Percentiles rank a stretch among this genome's conserved stretches.
Evolutionary conservation across 768 basidiomycete species (phyloP).

Genomic region (Dendrothele bispora): DNA sequence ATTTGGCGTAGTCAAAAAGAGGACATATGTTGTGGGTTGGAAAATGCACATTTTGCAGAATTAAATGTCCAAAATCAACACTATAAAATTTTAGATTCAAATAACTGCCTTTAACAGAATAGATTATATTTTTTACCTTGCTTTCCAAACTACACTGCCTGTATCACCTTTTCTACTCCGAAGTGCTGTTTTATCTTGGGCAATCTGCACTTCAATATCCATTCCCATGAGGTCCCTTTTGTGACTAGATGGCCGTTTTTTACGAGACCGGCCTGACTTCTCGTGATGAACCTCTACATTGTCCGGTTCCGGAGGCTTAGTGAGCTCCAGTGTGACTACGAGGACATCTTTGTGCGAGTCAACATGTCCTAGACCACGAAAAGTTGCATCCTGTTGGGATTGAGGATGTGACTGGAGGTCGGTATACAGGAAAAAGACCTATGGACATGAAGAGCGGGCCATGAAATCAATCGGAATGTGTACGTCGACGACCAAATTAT

Average conservation of each 20-base stretch:
- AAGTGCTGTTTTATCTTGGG: slow-evolving; percentile 77
- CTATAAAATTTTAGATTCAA: slow-evolving; percentile 44
- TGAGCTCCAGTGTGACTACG: slow-evolving; percentile 54
- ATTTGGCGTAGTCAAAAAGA: slow-evolving; percentile 42
- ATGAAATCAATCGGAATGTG: too few relatives aligned
- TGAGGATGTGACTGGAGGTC: slow-evolving; percentile 29
- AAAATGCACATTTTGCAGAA: slow-evolving; percentile 58
- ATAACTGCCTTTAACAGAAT: not conserved
- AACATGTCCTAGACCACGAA: slow-evolving; percentile 63
- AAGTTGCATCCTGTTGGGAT: slow-evolving; percentile 19
- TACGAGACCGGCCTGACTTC: slow-evolving; percentile 19
- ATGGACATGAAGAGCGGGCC: slow-evolving; percentile 41
- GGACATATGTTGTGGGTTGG: slow-evolving; percentile 23
- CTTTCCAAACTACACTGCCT: slow-evolving; percentile 83
- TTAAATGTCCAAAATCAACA: slow-evolving; percentile 61
- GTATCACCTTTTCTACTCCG: slow-evolving; percentile 78
- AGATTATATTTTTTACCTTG: slow-evolving; percentile 50
- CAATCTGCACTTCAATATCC: slow-evolving; percentile 49
- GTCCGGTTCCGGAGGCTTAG: slow-evolving; percentile 27
- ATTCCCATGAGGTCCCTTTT: slow-evolving; percentile 38
- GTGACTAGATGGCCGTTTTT: slow-evolving; percentile 15
- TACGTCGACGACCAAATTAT: too few relatives aligned
- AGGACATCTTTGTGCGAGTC: slow-evolving; percentile 62
- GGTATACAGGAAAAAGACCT: slow-evolving; percentile 55
- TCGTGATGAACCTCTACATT: too few relatives aligned